These are phyloP conservation scores for Chenopodium berlandieri DNA, from an alignment of 148 eudicot genomes.

Conservation along the genomic window DNA sequence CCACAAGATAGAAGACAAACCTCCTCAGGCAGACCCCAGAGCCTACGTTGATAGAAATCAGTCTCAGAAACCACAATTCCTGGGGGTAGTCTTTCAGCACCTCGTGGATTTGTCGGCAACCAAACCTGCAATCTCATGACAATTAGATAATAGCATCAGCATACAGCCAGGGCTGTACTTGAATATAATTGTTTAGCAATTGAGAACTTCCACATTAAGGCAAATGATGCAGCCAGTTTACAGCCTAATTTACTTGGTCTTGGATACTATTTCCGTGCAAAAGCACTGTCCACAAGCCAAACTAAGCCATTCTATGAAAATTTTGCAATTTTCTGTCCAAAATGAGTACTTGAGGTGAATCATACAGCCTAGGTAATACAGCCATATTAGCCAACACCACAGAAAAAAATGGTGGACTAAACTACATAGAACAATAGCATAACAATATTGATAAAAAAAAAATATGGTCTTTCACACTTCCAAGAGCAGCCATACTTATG, in stretches of 20 bases:
- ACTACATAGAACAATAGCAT: neutral
- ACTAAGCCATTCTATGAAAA: neutral
- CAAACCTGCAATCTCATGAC: constrained; percentile 44
- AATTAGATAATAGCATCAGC: neutral
- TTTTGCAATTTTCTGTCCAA: neutral
- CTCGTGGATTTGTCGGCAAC: constrained; percentile 66
- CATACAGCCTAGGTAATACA: neutral
- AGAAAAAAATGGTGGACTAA: neutral
- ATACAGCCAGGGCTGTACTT: neutral
- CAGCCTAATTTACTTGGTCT: neutral
- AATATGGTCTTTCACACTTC: no score
- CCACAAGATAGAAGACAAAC: constrained; percentile 33
- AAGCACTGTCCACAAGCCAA: neutral
- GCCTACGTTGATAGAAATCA: constrained; percentile 57
- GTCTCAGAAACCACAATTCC: constrained; percentile 59
- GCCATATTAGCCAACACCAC: neutral
- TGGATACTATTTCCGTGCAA: neutral
- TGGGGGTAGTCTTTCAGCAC: constrained; percentile 73
- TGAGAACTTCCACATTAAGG: constrained; percentile 6
- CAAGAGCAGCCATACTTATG: no score
- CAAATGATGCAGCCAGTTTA: neutral
- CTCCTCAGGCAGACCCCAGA: constrained; percentile 72
- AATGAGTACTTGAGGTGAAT: neutral
- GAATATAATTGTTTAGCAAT: neutral
- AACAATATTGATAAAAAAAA: neutral